These are phyloP conservation scores for Quillaja saponaria DNA, from an alignment of 306 rosid species.

Conservation along the genomic window DNA sequence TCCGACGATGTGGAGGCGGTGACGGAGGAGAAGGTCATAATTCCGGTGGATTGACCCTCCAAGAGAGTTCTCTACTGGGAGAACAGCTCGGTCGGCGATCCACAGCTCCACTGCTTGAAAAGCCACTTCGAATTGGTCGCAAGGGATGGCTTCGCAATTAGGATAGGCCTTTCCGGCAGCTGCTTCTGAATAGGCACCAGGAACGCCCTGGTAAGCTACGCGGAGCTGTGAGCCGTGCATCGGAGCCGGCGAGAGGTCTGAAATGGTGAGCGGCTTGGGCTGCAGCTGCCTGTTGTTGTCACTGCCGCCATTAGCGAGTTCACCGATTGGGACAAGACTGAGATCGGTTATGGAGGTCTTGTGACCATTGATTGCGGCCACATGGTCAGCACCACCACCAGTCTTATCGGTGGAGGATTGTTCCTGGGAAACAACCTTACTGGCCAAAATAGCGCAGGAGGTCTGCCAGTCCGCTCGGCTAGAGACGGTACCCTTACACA, in stretches of 20 bases:
- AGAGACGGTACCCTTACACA: constrained; percentile 44
- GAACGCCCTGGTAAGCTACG: constrained; percentile 94
- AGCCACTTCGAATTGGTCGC: constrained; percentile 96
- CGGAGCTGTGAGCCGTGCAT: constrained; percentile 92
- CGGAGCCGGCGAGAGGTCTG: constrained; percentile 92
- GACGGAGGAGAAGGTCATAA: constrained; percentile 95
- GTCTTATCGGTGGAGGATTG: constrained; percentile 37
- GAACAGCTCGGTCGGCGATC: constrained; percentile 93
- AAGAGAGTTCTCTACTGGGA: constrained; percentile 87
- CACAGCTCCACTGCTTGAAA: constrained; percentile 95
- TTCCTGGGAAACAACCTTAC: constrained; percentile 68
- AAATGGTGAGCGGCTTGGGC: constrained; percentile 69
- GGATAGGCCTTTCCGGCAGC: constrained; percentile 96
- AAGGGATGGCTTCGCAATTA: constrained; percentile 93
- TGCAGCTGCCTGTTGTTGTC: constrained; percentile 35
- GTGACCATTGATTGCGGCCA: constrained; percentile 73
- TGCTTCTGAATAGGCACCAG: constrained; percentile 96
- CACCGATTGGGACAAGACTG: constrained; percentile 63
- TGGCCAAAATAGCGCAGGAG: constrained; percentile 81
- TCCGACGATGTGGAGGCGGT: constrained; percentile 96
- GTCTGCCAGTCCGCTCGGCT: constrained; percentile 87
- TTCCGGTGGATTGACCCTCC: constrained; percentile 96
- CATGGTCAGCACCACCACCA: constrained; percentile 32
- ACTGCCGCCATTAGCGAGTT: constrained; percentile 11
- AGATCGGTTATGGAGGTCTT: constrained; percentile 51